Conservation (phyloP, 108 stramenopile genomes). For the Fistulifera pelliculosa region DNA sequence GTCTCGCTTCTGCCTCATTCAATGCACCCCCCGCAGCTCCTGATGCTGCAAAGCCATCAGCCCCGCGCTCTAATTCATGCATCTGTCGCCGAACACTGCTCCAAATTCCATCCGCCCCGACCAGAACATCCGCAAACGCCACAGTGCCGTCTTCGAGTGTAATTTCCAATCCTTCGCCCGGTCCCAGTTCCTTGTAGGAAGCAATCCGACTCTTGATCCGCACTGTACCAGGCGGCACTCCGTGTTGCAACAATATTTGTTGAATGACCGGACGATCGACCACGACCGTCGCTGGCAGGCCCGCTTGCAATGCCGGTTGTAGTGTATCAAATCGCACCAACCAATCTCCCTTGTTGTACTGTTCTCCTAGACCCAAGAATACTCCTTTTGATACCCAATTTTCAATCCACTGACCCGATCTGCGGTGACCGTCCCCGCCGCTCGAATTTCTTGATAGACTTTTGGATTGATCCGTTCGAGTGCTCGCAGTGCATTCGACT, state of each 20-base stretch:
- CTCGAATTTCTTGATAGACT: constrained; percentile 65
- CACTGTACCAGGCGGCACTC: constrained; percentile 82
- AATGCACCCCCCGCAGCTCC: constrained; percentile 87
- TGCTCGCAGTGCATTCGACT: constrained; percentile 90
- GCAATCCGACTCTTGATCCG: constrained; percentile 77
- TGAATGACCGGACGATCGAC: constrained; percentile 96
- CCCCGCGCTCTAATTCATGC: constrained; percentile 75
- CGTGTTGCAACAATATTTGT: constrained; percentile 86
- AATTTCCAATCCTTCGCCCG: constrained; percentile 55
- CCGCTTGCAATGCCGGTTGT: constrained; percentile 84
- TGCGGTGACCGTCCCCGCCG: constrained; percentile 83
- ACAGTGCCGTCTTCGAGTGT: constrained; percentile 81
- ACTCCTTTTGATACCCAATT: constrained; percentile 83
- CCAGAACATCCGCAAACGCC: constrained; percentile 85
- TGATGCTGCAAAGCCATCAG: constrained; percentile 80
- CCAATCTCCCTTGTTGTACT: constrained; percentile 87
- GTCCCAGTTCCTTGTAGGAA: constrained; percentile 62
- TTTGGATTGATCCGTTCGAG: constrained; percentile 79
- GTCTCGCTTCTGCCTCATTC: constrained; percentile 76
- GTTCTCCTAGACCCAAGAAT: constrained; percentile 49
- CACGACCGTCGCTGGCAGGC: constrained; percentile 90
- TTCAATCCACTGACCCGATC: constrained; percentile 84
- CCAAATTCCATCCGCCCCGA: constrained; percentile 97
- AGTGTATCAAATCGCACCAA: constrained; percentile 92
- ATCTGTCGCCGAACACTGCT: constrained; percentile 69